Evolutionary conservation across 169 alveolate genomes (phyloP).

Genomic region (Cryptosporidium tyzzeri): DNA sequence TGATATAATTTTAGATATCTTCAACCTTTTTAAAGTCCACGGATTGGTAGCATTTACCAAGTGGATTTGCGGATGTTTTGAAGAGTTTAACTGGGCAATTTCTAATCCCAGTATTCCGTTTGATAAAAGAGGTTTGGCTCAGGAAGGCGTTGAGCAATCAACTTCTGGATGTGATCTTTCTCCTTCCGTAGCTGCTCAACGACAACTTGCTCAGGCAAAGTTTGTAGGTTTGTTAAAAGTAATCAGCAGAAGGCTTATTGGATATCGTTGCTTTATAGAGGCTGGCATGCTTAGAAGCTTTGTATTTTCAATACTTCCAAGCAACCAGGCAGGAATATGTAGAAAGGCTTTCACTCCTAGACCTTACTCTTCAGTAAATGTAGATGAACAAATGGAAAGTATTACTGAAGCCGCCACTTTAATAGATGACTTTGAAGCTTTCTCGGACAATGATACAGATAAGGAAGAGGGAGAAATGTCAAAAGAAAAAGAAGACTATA

Average conservation of each 20-base stretch:
- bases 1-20: conserved; percentile 31
- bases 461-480: conserved; percentile 73
- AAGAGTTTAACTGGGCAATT: conserved; percentile 54
- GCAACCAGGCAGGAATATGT: conserved; percentile 73
- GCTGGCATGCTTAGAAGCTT: conserved; percentile 61
- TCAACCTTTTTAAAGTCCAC: background rate
- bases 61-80: conserved; percentile 56
- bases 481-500: background rate
- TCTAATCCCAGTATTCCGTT: conserved; percentile 62
- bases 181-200: conserved; percentile 61
- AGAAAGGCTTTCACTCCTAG: conserved; percentile 46
- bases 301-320: conserved; percentile 50
- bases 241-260: conserved; percentile 32
- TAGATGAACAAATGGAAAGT: conserved; percentile 22
- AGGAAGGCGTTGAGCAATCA: background rate
- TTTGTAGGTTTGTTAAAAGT: conserved; percentile 54
- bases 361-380: background rate
- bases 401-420: conserved; percentile 3
- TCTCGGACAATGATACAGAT: conserved; percentile 19
- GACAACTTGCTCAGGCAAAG: conserved; percentile 75
- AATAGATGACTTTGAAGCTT: background rate
- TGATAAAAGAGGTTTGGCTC: background rate
- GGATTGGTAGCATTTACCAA: conserved; percentile 55
- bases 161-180: background rate
- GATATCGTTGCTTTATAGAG: conserved; percentile 13